These are phyloP conservation scores for Pinus tabuliformis DNA, from an alignment of 75 land plant species.

Conservation along the genomic window DNA sequence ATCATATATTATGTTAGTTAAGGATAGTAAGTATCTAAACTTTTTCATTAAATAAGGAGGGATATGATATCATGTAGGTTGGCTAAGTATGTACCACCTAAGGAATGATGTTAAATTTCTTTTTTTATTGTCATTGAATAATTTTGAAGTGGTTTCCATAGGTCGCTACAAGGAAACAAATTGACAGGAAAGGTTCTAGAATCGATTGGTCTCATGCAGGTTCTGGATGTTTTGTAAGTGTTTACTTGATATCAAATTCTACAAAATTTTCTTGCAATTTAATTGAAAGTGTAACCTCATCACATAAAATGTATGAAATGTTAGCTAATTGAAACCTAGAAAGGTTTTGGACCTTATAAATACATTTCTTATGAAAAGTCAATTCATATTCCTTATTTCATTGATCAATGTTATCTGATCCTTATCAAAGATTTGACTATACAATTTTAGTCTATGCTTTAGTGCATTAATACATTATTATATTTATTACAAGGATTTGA, in stretches of 20 bases:
- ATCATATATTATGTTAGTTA: background rate
- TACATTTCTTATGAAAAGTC: background rate
- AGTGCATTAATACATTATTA: background rate
- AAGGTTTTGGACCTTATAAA: background rate
- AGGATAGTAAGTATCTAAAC: background rate
- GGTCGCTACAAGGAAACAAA: constrained; percentile 81
- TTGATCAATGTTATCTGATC: background rate
- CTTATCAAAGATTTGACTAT: background rate
- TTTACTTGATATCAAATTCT: background rate
- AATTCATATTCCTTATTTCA: background rate
- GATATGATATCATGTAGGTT: background rate
- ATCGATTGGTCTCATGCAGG: constrained; percentile 97
- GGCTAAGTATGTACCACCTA: no score
- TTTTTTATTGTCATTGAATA: background rate
- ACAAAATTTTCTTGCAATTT: background rate
- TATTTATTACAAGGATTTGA: constrained; percentile 67
- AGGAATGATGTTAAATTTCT: no score
- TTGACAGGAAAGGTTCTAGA: constrained; percentile 78
- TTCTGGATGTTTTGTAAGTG: constrained; percentile 76
- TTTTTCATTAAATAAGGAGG: background rate
- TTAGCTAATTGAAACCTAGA: background rate
- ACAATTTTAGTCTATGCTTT: no score
- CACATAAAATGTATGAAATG: background rate
- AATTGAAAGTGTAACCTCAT: background rate
- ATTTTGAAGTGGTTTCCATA: constrained; percentile 2